Conservation (phyloP, 2,329 filamentous ascomycete species). For the Paecilomyces niveus region DNA sequence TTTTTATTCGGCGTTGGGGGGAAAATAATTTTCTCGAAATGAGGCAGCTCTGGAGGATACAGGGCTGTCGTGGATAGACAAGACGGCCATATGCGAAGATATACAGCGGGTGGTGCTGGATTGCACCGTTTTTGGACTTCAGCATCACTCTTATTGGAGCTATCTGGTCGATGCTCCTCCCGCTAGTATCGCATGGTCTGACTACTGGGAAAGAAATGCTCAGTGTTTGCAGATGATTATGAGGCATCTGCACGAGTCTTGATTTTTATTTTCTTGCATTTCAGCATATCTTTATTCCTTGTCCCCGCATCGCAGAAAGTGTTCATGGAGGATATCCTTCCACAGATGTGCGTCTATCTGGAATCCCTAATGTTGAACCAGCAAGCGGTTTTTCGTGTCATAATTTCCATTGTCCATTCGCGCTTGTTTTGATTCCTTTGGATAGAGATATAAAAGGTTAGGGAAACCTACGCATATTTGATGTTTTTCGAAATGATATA, state of each 20-base stretch:
- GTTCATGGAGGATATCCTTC: not conserved
- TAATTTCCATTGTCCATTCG: not conserved
- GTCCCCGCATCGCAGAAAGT: not conserved
- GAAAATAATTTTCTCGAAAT: not conserved
- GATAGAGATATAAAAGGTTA: not conserved
- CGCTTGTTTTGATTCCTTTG: not conserved
- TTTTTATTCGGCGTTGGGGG: constrained; percentile 5
- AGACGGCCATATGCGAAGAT: not conserved
- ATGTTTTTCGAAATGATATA: not conserved
- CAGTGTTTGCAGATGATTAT: not conserved
- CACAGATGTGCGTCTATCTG: not conserved
- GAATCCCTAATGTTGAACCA: not conserved
- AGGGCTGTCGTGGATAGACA: not conserved
- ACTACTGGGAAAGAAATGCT: not conserved
- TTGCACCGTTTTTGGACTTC: not conserved
- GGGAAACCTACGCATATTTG: not conserved
- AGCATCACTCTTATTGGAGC: not conserved
- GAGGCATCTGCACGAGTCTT: not conserved
- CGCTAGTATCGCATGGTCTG: not conserved
- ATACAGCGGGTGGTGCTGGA: not conserved
- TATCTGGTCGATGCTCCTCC: not conserved
- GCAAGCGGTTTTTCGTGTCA: not conserved
- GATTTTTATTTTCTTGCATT: not conserved
- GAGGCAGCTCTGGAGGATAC: not conserved
- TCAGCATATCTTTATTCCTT: not conserved